Base-by-base conservation (phyloP, 345 rosid species). In the Isatis tinctoria region DNA sequence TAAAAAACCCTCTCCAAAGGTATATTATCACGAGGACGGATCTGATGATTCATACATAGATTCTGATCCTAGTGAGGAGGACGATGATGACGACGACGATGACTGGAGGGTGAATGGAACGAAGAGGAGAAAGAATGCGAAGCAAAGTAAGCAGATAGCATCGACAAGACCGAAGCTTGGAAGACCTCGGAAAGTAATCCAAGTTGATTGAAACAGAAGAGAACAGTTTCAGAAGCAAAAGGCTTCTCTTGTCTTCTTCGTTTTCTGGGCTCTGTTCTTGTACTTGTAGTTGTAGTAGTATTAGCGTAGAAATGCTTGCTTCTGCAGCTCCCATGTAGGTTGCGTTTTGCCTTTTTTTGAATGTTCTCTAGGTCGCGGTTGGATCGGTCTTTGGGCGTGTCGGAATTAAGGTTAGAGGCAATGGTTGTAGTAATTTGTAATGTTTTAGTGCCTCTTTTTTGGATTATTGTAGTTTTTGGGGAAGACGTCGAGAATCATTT, bases 11-110 rank as follows among this genome's bases (percentile, higher is more conserved):
- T 56, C 73, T 30, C 81, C 85, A 7, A 81, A 71, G 65, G 80
- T 82, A 17, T 82, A 72, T 68, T 85, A 84, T 70, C 77, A 82
- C 18, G 70, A 74, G 1, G 73, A 81, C 10, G 88, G 82, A 54
- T 85, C 72, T 9, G 73, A 67, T 67, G 67, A 51, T 53, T 79
- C 65, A 28, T 87, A 72, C 65, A 74, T 86, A 66, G 92, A 78
- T 61, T 86, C 83, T 32, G 97, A 86, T 36, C 53, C 80, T 2
- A 81, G 82, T 72, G 87, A 83, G 40, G 72, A 81, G 0, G 37
- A 56, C 11, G 86, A 12, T 10, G 54, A 49, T 49, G 87, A 80
- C 27, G 96, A 85, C 12, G 73, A 75, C 1, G 56, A 65, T 17
- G 78, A 74, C 17, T 76, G 80, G 80, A 30, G 2, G 16, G 80